Conservation (phyloP, 2,329 filamentous ascomycete species). For the Talaromyces funiculosus region DNA sequence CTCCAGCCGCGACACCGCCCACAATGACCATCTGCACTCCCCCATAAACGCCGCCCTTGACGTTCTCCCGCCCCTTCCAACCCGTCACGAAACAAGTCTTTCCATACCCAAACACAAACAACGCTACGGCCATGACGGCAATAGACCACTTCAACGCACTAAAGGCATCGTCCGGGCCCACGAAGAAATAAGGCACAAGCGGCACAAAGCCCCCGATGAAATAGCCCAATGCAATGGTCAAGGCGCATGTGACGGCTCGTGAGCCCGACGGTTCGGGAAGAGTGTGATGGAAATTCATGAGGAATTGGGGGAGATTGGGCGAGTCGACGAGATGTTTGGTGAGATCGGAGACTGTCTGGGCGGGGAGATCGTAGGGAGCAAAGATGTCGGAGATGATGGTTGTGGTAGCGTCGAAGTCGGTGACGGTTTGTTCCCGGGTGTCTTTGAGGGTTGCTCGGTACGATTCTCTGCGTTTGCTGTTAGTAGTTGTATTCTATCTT, state of each 20-base stretch:
- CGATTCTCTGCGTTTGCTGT: conserved; percentile 26
- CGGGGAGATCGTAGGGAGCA: conserved; percentile 34
- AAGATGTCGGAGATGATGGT: conserved; percentile 34
- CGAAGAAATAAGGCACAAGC: conserved; percentile 52
- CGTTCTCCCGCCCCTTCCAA: conserved; percentile 30
- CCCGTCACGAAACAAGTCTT: conserved; percentile 42
- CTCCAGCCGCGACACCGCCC: conserved; percentile 35
- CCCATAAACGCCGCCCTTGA: conserved; percentile 29
- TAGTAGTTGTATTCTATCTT: background rate
- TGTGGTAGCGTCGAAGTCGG: conserved; percentile 26
- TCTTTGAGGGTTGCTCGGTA: conserved; percentile 36
- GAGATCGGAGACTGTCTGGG: conserved; percentile 30
- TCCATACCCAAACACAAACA: conserved; percentile 48
- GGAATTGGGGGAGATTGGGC: conserved; percentile 33
- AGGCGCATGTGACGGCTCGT: conserved; percentile 32
- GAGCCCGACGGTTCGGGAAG: conserved; percentile 35
- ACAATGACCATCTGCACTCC: conserved; percentile 38
- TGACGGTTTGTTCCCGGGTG: conserved; percentile 27
- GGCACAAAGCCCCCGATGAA: conserved; percentile 44
- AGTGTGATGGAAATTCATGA: conserved; percentile 40
- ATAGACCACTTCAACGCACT: conserved; percentile 59
- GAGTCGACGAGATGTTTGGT: conserved; percentile 32
- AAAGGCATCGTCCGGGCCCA: conserved; percentile 75
- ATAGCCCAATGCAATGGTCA: conserved; percentile 38
- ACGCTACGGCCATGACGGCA: conserved; percentile 45